Conservation (phyloP, 2,329 filamentous ascomycete species). For the Didymella pinodella region DNA sequence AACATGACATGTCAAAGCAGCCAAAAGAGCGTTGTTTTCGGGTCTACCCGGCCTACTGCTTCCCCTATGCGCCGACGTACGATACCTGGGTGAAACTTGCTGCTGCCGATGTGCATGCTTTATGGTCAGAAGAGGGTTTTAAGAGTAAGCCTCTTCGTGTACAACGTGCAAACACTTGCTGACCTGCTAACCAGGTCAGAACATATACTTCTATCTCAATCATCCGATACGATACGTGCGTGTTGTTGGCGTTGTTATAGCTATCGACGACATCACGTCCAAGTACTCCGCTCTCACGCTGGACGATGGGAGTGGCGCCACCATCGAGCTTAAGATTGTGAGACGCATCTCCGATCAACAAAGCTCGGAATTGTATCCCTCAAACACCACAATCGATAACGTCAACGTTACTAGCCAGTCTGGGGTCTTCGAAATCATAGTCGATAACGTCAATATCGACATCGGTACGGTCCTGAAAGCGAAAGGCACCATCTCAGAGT, state of each 20-base stretch:
- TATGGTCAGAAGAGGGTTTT: conserved; percentile 59
- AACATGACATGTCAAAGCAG: conserved; percentile 45
- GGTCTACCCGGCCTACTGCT: conserved; percentile 67
- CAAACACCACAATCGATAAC: conserved; percentile 51
- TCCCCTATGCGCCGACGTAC: conserved; percentile 66
- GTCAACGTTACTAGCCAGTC: conserved; percentile 48
- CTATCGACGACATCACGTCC: conserved; percentile 52
- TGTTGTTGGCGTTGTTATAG: conserved; percentile 56
- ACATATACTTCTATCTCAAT: conserved; percentile 64
- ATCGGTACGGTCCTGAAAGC: conserved; percentile 63
- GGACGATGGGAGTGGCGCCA: conserved; percentile 68
- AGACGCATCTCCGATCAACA: conserved; percentile 40
- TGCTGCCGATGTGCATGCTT: conserved; percentile 61
- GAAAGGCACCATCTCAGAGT: conserved; percentile 64
- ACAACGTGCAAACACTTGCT: not conserved
- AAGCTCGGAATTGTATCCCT: conserved; percentile 35
- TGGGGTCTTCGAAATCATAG: conserved; percentile 52
- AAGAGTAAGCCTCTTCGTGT: conserved; percentile 53
- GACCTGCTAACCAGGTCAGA: conserved; percentile 54
- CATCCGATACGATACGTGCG: conserved; percentile 60
- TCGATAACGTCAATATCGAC: conserved; percentile 48
- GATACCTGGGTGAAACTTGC: conserved; percentile 70
- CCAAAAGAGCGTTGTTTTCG: conserved; percentile 34
- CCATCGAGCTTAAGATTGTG: conserved; percentile 64
- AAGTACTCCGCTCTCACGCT: conserved; percentile 60